A percentile compares a stretch with the other conserved stretches of the same genome.
Evolutionary conservation across 805 yeast species (phyloP).

Genomic region (Nakazawaea peltata): DNA sequence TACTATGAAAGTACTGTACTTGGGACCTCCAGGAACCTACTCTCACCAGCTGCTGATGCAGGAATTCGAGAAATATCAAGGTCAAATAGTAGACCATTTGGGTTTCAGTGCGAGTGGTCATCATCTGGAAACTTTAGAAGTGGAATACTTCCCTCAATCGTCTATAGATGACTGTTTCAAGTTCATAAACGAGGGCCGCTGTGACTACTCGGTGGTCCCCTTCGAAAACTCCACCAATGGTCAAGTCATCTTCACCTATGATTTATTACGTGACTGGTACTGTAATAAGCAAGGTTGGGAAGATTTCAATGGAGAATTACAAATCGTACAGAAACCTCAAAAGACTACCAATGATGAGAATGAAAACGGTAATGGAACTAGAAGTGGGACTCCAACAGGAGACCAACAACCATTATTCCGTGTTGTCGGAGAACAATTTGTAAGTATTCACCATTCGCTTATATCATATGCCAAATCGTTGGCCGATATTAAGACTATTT

Average conservation of each 20-base stretch:
- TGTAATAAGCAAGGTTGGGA: slow-evolving; percentile 13
- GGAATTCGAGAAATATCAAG: slow-evolving; percentile 23
- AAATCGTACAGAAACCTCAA: not conserved
- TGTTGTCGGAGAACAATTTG: slow-evolving; percentile 74
- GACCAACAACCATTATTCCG: slow-evolving; percentile 29
- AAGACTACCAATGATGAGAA: too few species aligned
- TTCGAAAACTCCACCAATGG: slow-evolving; percentile 95
- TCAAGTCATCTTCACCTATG: slow-evolving; percentile 80
- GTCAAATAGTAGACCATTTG: too few species aligned
- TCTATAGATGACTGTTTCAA: slow-evolving; percentile 58
- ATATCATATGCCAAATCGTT: slow-evolving; percentile 38
- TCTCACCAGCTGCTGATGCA: slow-evolving; percentile 73
- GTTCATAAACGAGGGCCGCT: slow-evolving; percentile 31
- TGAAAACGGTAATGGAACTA: too few species aligned
- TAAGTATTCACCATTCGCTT: slow-evolving; percentile 73
- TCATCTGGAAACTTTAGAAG: slow-evolving; percentile 17
- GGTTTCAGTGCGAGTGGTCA: too few species aligned
- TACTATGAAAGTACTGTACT: slow-evolving; percentile 48
- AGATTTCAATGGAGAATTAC: slow-evolving; percentile 7
- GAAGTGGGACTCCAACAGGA: too few species aligned
- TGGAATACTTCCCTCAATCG: slow-evolving; percentile 27
- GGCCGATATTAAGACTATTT: slow-evolving; percentile 43
- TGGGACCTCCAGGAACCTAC: slow-evolving; percentile 92
- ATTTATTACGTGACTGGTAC: slow-evolving; percentile 65
- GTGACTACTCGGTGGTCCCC: slow-evolving; percentile 77